Evolutionary conservation across 805 yeast genomes (phyloP).

Genomic region (Schwanniomyces yamadae): DNA sequence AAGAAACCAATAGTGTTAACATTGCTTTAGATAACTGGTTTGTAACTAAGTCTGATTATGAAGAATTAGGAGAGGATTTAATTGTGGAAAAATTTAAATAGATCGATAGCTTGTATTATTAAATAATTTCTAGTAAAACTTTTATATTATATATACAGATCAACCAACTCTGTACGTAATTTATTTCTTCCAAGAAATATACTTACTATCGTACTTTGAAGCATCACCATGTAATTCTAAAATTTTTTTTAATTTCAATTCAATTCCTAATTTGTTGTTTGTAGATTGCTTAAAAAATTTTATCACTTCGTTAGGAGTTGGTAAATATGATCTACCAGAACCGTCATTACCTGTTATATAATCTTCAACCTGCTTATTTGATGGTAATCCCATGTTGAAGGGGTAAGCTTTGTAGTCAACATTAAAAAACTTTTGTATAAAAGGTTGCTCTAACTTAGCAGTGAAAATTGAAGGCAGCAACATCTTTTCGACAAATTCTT

Average conservation of each 20-base stretch:
- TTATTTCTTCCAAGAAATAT: conserved; percentile 39
- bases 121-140: conserved; percentile 3
- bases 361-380: conserved; percentile 58
- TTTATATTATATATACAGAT: conserved; percentile 1
- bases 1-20: conserved; percentile 24
- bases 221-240: conserved; percentile 56
- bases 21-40: conserved; percentile 51
- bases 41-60: conserved; percentile 62
- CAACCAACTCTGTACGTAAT: conserved; percentile 12
- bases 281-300: conserved; percentile 56
- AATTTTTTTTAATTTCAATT: conserved; percentile 55
- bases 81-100: conserved; percentile 36
- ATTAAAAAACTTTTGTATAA: conserved; percentile 39
- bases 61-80: conserved; percentile 55
- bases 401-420: conserved; percentile 50
- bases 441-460: conserved; percentile 31
- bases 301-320: conserved; percentile 65
- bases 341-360: conserved; percentile 72
- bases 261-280: conserved; percentile 58
- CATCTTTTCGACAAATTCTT: conserved; percentile 18
- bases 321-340: conserved; percentile 62
- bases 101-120: background rate
- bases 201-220: conserved; percentile 39
- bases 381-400: conserved; percentile 76
- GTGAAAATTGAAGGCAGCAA: conserved; percentile 19